These are phyloP conservation scores for Botrytis galanthina DNA, from an alignment of 2,329 filamentous ascomycete genomes.

Conservation along the genomic window DNA sequence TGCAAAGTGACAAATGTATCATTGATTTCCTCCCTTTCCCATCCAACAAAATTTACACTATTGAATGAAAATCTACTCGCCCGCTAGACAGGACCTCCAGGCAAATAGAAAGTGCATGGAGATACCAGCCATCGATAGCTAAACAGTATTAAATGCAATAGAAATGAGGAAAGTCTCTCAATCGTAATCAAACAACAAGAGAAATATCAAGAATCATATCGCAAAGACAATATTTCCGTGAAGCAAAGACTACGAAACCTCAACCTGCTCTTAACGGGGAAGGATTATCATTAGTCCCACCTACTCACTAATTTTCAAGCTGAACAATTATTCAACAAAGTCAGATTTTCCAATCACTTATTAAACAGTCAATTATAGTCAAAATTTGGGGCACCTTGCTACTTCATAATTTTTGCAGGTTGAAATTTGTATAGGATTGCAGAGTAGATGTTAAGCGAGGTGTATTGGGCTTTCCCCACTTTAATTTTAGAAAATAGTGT, in stretches of 20 bases:
- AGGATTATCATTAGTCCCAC: background rate
- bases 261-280: too few relatives aligned
- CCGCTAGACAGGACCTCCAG: fast-evolving
- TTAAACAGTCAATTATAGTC: background rate
- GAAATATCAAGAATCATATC: background rate
- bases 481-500: background rate
- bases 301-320: background rate
- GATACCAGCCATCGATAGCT: background rate
- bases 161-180: background rate
- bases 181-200: fast-evolving
- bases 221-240: background rate
- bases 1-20: fast-evolving
- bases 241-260: too few relatives aligned
- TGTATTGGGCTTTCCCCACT: background rate
- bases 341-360: background rate
- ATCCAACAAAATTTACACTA: too few relatives aligned
- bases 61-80: fast-evolving
- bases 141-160: background rate
- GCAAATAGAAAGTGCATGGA: background rate
- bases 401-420: background rate
- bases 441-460: background rate
- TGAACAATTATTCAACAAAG: background rate
- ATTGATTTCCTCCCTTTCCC: background rate
- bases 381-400: background rate
- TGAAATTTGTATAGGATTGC: background rate